Evolutionary conservation across 768 basidiomycete species (phyloP).

Genomic region (Leccinum pellstonianum): DNA sequence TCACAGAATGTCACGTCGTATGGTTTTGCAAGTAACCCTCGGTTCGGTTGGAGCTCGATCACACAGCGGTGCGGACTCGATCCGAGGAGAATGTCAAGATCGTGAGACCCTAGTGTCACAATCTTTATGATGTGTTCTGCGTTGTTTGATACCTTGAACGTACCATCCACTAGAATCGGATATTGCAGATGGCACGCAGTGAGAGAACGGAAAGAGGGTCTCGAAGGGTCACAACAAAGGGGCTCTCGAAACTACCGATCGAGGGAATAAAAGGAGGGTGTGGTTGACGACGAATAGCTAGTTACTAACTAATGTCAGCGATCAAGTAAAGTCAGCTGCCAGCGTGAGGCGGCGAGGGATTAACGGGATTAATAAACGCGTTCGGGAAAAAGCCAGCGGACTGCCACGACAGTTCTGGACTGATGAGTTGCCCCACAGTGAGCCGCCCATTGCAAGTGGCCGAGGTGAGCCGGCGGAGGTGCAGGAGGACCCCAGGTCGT

Average conservation of each 20-base stretch:
- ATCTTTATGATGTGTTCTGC: constrained; percentile 40
- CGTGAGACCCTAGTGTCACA: neutral
- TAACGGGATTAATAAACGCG: constrained; percentile 46
- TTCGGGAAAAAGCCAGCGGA: constrained; percentile 46
- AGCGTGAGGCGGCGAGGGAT: constrained; percentile 45
- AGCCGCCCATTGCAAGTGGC: constrained; percentile 34
- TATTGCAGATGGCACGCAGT: constrained; percentile 28
- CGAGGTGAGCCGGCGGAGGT: constrained; percentile 34
- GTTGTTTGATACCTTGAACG: constrained; percentile 26
- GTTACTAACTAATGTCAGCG: constrained; percentile 10
- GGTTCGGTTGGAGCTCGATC: no score
- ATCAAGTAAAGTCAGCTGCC: constrained; percentile 31
- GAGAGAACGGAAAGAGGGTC: neutral
- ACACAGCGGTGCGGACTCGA: no score
- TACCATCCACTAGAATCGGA: constrained; percentile 14
- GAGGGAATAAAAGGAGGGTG: neutral
- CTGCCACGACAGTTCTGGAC: constrained; percentile 51
- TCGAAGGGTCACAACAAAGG: constrained; percentile 12
- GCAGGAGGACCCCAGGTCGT: constrained; percentile 46
- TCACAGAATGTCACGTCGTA: no score
- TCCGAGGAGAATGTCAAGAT: neutral
- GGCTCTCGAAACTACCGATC: neutral
- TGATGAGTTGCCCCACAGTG: constrained; percentile 43
- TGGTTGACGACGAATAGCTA: constrained; percentile 2
- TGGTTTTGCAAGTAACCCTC: no score